Evolutionary conservation across 2,329 filamentous ascomycete genomes (phyloP).

Genomic region (Colletotrichum sublineola): DNA sequence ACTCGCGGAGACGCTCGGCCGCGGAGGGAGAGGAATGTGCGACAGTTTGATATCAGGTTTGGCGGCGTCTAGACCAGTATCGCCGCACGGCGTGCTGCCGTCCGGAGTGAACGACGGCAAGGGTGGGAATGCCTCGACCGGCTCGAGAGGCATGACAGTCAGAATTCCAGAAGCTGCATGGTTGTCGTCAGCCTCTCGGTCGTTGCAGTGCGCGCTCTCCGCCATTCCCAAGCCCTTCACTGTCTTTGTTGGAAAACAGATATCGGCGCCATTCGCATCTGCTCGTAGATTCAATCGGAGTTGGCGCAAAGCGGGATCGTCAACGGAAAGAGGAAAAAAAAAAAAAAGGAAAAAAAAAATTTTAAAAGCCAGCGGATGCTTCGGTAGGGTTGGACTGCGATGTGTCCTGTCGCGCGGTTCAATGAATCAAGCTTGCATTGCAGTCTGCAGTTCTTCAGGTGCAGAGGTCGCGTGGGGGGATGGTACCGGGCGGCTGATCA

Average conservation of each 20-base stretch:
- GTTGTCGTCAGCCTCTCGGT: slow-evolving; percentile 27
- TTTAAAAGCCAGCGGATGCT: background rate
- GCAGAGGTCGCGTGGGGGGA: slow-evolving; percentile 17
- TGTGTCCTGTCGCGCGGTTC: slow-evolving; percentile 13
- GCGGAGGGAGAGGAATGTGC: slow-evolving; percentile 36
- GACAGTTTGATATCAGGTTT: slow-evolving; percentile 36
- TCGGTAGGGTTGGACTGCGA: slow-evolving; percentile 6
- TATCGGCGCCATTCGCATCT: slow-evolving; percentile 35
- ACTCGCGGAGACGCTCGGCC: slow-evolving; percentile 32
- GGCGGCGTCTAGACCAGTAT: slow-evolving; percentile 1
- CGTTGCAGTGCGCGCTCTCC: slow-evolving; percentile 19
- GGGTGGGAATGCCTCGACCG: slow-evolving; percentile 32
- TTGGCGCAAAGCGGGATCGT: background rate
- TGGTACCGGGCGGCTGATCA: slow-evolving; percentile 2
- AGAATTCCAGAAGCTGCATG: slow-evolving; percentile 21
- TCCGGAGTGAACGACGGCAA: slow-evolving; percentile 36
- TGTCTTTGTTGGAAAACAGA: slow-evolving; percentile 19
- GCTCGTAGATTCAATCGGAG: background rate
- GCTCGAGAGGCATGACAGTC: slow-evolving; percentile 15
- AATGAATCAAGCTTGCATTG: slow-evolving; percentile 34
- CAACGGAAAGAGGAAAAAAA: too few relatives aligned
- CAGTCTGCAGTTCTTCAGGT: slow-evolving; percentile 39
- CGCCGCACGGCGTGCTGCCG: background rate
- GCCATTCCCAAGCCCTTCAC: slow-evolving; percentile 40
- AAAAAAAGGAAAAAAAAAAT: too few relatives aligned